Base-by-base conservation (phyloP, 1,284 basidiomycete species). In the Leccinum brunneo-olivaceum region DNA sequence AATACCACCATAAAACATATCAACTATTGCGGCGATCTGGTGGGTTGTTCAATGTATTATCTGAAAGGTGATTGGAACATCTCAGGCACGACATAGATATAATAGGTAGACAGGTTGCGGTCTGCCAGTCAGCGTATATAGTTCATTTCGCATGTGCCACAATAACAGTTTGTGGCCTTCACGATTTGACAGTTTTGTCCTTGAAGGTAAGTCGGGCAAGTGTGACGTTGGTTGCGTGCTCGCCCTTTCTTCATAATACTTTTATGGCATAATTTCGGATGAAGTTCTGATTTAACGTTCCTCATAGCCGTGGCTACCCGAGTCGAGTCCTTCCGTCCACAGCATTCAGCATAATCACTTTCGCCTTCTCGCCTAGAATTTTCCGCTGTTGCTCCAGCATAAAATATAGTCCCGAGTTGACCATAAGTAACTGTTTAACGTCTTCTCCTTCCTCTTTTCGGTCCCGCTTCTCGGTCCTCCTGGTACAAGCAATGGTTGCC, bases 401-500 rank as follows among this genome's bases (percentile, higher is more conserved):
- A 51, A 55, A 49, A 42, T 18, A 50, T 21, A 41, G 20, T 41
- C 19, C 25, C 21, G 18, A 21, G 25, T 14, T 12, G 29, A n/a
- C 16, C 30, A 10, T 21, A 27, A 32, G 35, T 46, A 37, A 34
- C 32, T 11, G 16, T 34, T 38, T 16, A 15, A 44, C 23, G 20
- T 41, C 12, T 21, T 19, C 12, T 9, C 23, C 33, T 12, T 39
- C 39, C 6, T 32, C 34, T 41, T 49, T 38, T 20, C 35, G 41
- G 4, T 25, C 27, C 36, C 19, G 4, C 23, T 27, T 39, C 41
- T 37, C 16, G 37, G 25, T 38, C 29, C 11, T 39, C 32, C 28
- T 40, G 21, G 42, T 16, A 29, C 30, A 32, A 39, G 37, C 38
- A 20, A 60, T 63, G 62, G 6, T 6, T 11, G 5, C 24, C 29